These are phyloP conservation scores for Zygosaccharomyces sapae DNA, from an alignment of 1,139 yeast species.

Conservation along the genomic window DNA sequence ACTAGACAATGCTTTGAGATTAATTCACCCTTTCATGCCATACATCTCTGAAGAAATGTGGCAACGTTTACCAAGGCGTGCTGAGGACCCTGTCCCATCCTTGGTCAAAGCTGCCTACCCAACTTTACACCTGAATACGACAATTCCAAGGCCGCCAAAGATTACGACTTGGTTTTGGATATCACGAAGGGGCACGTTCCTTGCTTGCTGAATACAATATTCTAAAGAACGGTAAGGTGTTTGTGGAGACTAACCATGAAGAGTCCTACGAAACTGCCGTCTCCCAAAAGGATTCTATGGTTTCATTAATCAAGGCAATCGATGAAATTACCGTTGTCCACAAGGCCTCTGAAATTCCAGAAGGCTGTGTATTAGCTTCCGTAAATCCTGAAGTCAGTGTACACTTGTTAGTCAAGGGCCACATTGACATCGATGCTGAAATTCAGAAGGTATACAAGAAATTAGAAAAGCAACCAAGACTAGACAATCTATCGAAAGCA, in stretches of 20 bases:
- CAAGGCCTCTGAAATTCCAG: conserved; percentile 56
- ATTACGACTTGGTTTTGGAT: conserved; percentile 78
- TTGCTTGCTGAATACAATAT: conserved; percentile 84
- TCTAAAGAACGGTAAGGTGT: conserved; percentile 80
- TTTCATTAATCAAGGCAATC: conserved; percentile 87
- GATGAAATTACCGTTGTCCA: conserved; percentile 63
- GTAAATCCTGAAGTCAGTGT: conserved; percentile 79
- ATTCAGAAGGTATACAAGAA: conserved; percentile 77
- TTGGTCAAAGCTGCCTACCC: conserved; percentile 82
- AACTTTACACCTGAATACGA: conserved; percentile 52
- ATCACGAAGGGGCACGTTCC: conserved; percentile 89
- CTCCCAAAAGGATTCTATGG: conserved; percentile 77
- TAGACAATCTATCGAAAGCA: conserved; percentile 52
- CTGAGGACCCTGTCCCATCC: conserved; percentile 62
- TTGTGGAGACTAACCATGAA: conserved; percentile 60
- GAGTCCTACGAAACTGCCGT: conserved; percentile 50
- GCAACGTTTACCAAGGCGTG: conserved; percentile 95
- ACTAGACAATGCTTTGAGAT: conserved; percentile 82
- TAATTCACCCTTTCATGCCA: conserved; percentile 99
- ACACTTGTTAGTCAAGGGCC: conserved; percentile 89
- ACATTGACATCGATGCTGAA: conserved; percentile 87
- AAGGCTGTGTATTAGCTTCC: conserved; percentile 84
- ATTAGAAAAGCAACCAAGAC: conserved; percentile 52
- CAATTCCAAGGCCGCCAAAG: conserved; percentile 60
- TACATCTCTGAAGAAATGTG: conserved; percentile 95